Base-by-base conservation (phyloP, 2,329 filamentous ascomycete genomes). In the Coniochaeta sp. region DNA sequence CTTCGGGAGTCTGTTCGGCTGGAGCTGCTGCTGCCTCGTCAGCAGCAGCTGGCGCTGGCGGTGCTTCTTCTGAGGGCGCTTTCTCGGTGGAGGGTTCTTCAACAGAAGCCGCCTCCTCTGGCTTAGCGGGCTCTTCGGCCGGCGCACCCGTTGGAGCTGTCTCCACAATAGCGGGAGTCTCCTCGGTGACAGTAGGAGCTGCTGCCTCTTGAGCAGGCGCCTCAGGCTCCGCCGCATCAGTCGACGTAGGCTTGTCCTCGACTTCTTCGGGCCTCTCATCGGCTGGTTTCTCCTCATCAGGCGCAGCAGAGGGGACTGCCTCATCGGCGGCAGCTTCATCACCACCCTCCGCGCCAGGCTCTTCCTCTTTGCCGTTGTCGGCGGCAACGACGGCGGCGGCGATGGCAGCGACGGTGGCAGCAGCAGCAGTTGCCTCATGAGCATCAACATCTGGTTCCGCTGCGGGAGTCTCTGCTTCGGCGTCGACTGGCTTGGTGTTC, bases 241-340 rank as follows among this genome's bases (percentile, higher is more conserved):
- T 27, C 30, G 30, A n/a, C n/a, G 20, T 12, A 27, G 51, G 16
- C 22, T 52, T 48, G 26, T 48, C 31, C 13, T 48, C 20, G 4
- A 26, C 20, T 8, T 46, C 50, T 2, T 31, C 7, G 31, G 55
- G 13, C n/a, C 28, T 32, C 3, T 50, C 50, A 28, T 55, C 54
- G 12, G 20, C 24, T 4, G 49, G 9, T 4, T 24, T 42, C 10
- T 24, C 18, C 10, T 24, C 45, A 14, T 16, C 14, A 31, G 45
- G 8, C 10, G 28, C 45, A 31, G 20, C 14, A 9, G 14, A 7
- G 2, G 2, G 13, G 18, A n/a, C n/a, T n/a, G 4, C 12, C 16
- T 18, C n/a, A 48, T 47, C 31, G 9, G 13, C 26, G 12, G 51
- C 5, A 49, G 28, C 22, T n/a, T 42, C 18, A 24, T 3, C 18